A percentile compares a stretch with the other conserved stretches of the same genome.
phyloP scores from a whole-genome alignment of 2,329 filamentous ascomycete genomes.

The Lecanicillium sp. region DNA sequence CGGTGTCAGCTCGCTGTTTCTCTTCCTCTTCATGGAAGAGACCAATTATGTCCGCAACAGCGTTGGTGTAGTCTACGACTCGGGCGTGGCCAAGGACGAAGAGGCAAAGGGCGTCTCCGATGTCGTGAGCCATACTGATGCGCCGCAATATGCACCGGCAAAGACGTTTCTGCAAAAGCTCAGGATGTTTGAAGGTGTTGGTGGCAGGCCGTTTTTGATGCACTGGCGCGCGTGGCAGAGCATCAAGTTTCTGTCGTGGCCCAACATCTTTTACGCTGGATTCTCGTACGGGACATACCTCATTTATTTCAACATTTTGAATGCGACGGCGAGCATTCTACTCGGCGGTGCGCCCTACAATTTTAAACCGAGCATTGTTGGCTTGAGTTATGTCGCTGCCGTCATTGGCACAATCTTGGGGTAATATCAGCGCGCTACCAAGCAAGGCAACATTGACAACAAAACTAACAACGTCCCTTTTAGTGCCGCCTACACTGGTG shows the following conservation, averaged over 20 bases:
- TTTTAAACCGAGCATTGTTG: conserved; percentile 30
- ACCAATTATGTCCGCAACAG: conserved; percentile 40
- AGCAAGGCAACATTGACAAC: no score
- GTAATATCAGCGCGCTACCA: conserved; percentile 10
- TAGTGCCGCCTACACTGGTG: conserved; percentile 19
- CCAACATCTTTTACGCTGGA: conserved; percentile 33
- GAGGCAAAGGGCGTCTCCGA: conserved; percentile 1
- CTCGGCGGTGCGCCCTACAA: conserved; percentile 28
- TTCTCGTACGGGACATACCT: conserved; percentile 35
- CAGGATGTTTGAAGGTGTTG: conserved; percentile 16
- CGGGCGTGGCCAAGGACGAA: background rate
- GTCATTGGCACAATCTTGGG: conserved; percentile 24
- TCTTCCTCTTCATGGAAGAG: conserved; percentile 54
- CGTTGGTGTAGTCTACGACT: conserved; percentile 4
- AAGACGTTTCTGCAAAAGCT: conserved; percentile 36
- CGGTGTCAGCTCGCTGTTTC: conserved; percentile 24
- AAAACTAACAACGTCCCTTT: background rate
- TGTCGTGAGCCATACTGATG: background rate
- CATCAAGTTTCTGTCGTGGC: conserved; percentile 29
- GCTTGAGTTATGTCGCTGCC: conserved; percentile 29
- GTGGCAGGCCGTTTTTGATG: conserved; percentile 30
- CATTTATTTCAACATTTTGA: conserved; percentile 36
- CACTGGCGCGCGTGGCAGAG: conserved; percentile 27
- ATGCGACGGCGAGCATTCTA: conserved; percentile 33
- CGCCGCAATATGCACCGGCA: conserved; percentile 12